phyloP scores from a whole-genome alignment of 2,329 filamentous ascomycete species.

The Arthrobotrys entomopaga region DNA sequence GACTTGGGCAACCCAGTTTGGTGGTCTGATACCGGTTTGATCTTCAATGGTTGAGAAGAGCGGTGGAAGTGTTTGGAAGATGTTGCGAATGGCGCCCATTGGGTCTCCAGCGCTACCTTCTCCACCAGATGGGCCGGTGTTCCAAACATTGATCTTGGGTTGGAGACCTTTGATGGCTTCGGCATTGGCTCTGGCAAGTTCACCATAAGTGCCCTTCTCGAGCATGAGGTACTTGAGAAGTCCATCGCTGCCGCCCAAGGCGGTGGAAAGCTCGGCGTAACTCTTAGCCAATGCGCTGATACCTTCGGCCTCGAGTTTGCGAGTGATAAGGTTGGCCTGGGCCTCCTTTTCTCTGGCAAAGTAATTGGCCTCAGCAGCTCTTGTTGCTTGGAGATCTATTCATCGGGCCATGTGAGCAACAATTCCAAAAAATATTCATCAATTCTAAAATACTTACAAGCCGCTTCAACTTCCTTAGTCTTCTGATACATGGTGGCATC shows the following conservation, averaged over 20 bases:
- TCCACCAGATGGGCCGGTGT: slow-evolving; percentile 71
- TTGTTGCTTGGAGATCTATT: slow-evolving; percentile 51
- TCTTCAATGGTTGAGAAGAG: slow-evolving; percentile 86
- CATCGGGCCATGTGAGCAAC: slow-evolving; percentile 12
- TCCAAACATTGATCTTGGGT: slow-evolving; percentile 91
- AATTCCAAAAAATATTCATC: not conserved
- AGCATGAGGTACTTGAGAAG: slow-evolving; percentile 89
- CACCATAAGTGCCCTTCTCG: slow-evolving; percentile 80
- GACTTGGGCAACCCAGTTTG: slow-evolving; percentile 70
- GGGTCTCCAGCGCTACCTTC: slow-evolving; percentile 67
- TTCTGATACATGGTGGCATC: slow-evolving; percentile 60
- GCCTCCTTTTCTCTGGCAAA: slow-evolving; percentile 67
- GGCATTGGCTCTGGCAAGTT: slow-evolving; percentile 81
- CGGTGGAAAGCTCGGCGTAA: slow-evolving; percentile 76
- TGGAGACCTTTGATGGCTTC: slow-evolving; percentile 78
- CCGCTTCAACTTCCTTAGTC: slow-evolving; percentile 63
- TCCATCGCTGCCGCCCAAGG: slow-evolving; percentile 80
- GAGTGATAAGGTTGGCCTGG: slow-evolving; percentile 70
- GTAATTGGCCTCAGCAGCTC: slow-evolving; percentile 61
- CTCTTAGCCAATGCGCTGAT: slow-evolving; percentile 80
- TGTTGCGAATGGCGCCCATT: slow-evolving; percentile 75
- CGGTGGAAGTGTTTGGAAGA: slow-evolving; percentile 85
- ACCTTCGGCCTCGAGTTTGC: slow-evolving; percentile 80
- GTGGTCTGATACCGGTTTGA: slow-evolving; percentile 83
- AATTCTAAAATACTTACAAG: slow-evolving; percentile 56